Percentiles rank a stretch among this genome's conserved stretches.
These are phyloP conservation scores for Malus asiatica DNA, from an alignment of 306 rosid species.

Conservation along the genomic window DNA sequence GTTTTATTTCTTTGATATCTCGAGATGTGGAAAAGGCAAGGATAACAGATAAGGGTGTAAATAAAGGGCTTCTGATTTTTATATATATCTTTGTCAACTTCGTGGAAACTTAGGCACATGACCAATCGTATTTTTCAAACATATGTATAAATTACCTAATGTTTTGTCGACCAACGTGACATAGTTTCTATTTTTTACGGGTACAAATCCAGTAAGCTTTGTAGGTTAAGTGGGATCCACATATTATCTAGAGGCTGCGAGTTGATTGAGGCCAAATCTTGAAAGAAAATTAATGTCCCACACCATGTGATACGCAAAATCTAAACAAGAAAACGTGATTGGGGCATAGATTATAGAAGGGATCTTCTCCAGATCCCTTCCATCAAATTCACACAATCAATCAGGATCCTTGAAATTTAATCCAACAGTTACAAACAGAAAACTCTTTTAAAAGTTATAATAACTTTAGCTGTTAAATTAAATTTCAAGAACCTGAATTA, in stretches of 20 bases:
- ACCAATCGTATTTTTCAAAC: neutral
- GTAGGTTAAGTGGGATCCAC: neutral
- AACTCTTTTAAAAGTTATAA: too few relatives aligned
- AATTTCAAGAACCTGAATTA: too few relatives aligned
- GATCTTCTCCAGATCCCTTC: fast-evolving
- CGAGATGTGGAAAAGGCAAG: neutral
- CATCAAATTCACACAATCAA: too few relatives aligned
- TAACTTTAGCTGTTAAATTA: too few relatives aligned
- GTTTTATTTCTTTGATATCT: neutral
- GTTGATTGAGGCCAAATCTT: neutral
- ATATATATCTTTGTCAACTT: neutral
- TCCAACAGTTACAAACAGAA: fast-evolving
- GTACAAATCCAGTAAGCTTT: neutral
- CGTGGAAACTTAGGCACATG: neutral
- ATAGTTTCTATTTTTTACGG: neutral
- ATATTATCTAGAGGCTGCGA: neutral
- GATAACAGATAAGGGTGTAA: neutral
- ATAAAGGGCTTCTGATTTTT: neutral
- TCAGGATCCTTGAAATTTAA: too few relatives aligned
- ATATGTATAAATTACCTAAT: neutral
- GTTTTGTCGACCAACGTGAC: neutral
- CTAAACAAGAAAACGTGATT: neutral
- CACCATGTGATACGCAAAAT: neutral
- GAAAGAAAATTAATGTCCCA: neutral
- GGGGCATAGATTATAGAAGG: neutral